Conservation (phyloP, 1,284 basidiomycete species). For the Melampsora occidentalis region DNA sequence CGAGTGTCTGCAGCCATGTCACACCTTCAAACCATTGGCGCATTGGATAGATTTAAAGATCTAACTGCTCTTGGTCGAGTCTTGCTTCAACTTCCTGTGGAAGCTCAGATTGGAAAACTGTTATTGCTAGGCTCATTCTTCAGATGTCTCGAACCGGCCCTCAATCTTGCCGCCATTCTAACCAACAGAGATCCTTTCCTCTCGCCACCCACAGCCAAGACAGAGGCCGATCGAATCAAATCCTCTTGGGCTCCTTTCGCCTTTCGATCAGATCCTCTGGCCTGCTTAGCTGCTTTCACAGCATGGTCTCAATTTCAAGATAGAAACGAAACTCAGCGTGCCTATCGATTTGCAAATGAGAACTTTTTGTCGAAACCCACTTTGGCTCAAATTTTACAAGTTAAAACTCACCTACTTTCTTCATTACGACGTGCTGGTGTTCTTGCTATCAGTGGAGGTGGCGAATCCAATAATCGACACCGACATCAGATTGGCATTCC, state of each 20-base stretch:
- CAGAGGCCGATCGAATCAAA: constrained; percentile 65
- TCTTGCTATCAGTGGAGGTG: constrained; percentile 49
- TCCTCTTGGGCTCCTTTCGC: constrained; percentile 69
- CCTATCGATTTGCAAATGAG: constrained; percentile 74
- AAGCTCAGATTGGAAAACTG: constrained; percentile 83
- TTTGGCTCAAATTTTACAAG: constrained; percentile 75
- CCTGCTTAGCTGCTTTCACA: constrained; percentile 76
- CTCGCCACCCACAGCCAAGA: constrained; percentile 63
- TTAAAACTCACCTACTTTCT: constrained; percentile 76
- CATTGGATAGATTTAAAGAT: constrained; percentile 72
- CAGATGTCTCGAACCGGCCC: constrained; percentile 82
- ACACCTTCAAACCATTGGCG: constrained; percentile 79
- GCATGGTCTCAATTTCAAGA: constrained; percentile 61
- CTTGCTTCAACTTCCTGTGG: constrained; percentile 82
- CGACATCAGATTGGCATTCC: constrained; percentile 58
- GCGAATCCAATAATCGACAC: constrained; percentile 14
- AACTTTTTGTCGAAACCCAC: constrained; percentile 88
- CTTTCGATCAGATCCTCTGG: constrained; percentile 82
- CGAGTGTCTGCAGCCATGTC: constrained; percentile 79
- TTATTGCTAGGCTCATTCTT: constrained; percentile 90
- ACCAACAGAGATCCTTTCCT: constrained; percentile 89
- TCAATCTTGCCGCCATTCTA: constrained; percentile 84
- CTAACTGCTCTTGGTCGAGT: constrained; percentile 85
- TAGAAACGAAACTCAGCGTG: constrained; percentile 57
- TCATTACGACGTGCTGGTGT: constrained; percentile 77